Evolutionary conservation across 257 asterid species (phyloP), one percentile per base, ranked within the genome.

Genomic region (Prunella vulgaris): DNA sequence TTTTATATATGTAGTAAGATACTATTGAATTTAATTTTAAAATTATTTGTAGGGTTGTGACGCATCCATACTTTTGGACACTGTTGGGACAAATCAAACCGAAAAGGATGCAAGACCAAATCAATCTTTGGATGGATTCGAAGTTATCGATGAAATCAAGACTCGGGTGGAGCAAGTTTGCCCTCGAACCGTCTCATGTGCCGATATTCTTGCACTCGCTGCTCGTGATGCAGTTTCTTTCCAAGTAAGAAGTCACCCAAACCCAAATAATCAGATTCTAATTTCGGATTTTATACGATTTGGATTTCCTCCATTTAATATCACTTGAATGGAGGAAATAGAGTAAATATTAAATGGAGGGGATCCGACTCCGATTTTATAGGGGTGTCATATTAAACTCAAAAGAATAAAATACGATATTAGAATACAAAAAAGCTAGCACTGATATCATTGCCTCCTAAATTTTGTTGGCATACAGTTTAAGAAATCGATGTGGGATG

Each of bases 211-310:
- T 1, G 90, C 86, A 13, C 73, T 85, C 9, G 75, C 81, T 15
- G 86, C 91, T 38, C 82, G 88, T 5, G 88, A 85, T 37, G 86
- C 83, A 0, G 85, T 83, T 74, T 78, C 88, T 10, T 76, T 80
- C 8, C 86, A 75, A 10, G 88, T 84, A 78, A 27, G 3, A 7
- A 1, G 5, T 13, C 32, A n/a, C n/a, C 30, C 14, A 20, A n/a
- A 46, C 4, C 10, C 10, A 38, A 38, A 38, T n/a, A 38, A 10
- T 12, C 3, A 3, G 2, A 1, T 38, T 35, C 10, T 10, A 9
- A 38, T 38, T 12, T 38, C n/a, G 4, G 10, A 38, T 38, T 38
- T 38, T 9, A 38, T n/a, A n/a, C n/a, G n/a, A n/a, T n/a, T n/a
- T n/a, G n/a, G n/a, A n/a, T n/a, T n/a, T n/a, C n/a, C n/a, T n/a